phyloP scores from a whole-genome alignment of 2,329 filamentous ascomycete species.

The Macroventuria anomochaeta region DNA sequence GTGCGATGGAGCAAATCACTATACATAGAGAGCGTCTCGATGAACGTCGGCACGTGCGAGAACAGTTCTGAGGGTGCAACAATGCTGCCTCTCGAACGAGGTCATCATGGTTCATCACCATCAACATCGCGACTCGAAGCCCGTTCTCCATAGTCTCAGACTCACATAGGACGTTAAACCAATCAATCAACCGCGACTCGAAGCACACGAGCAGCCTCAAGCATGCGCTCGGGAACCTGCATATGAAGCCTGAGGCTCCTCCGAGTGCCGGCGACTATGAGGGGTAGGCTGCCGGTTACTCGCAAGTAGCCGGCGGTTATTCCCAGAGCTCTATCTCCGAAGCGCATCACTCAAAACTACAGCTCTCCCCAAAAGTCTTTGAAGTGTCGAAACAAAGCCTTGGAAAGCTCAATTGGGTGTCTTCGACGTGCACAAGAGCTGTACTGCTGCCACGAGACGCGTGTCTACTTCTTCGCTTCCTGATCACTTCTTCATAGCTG shows the following conservation, averaged over 20 bases:
- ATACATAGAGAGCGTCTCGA: neutral
- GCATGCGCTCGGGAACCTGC: slow-evolving; percentile 7
- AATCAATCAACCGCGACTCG: slow-evolving; percentile 1
- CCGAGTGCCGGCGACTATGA: slow-evolving; percentile 6
- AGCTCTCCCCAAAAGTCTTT: slow-evolving; percentile 4
- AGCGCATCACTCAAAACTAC: slow-evolving; percentile 10
- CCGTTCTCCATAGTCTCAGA: too few species aligned
- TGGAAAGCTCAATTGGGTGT: slow-evolving; percentile 3
- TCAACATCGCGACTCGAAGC: slow-evolving; percentile 2
- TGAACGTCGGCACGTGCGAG: neutral
- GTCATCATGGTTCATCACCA: neutral
- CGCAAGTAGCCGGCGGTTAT: slow-evolving; percentile 21
- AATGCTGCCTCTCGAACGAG: neutral
- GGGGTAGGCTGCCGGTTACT: slow-evolving; percentile 11
- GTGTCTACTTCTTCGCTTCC: neutral
- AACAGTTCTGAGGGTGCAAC: neutral
- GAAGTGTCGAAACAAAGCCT: neutral
- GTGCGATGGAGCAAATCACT: neutral
- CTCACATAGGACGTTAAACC: too few species aligned
- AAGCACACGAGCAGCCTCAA: slow-evolving; percentile 4
- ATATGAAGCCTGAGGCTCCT: slow-evolving; percentile 6
- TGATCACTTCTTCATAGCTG: neutral
- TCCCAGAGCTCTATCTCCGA: slow-evolving; percentile 3
- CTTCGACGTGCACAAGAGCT: neutral
- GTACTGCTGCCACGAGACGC: neutral